Conservation (phyloP, 2,329 filamentous ascomycete species). For the Botrytis medusae region DNA sequence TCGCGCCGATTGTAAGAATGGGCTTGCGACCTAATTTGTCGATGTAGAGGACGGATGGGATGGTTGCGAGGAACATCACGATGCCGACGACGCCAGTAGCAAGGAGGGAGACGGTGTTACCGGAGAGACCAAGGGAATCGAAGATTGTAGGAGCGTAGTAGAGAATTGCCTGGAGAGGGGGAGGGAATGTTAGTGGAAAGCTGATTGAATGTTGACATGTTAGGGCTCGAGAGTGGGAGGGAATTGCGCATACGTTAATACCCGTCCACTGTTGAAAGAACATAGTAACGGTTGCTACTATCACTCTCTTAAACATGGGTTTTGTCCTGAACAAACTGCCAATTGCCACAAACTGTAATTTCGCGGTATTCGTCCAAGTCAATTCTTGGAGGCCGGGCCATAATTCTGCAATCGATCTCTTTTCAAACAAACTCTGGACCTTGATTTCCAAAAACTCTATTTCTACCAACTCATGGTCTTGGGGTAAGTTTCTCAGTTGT, state of each 20-base stretch:
- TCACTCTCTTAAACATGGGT: constrained; percentile 66
- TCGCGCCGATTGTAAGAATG: constrained; percentile 60
- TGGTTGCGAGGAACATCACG: constrained; percentile 66
- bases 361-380: constrained; percentile 63
- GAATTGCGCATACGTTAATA: constrained; percentile 43
- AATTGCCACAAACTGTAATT: constrained; percentile 68
- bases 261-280: constrained; percentile 56
- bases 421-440: constrained; percentile 75
- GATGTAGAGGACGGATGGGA: constrained; percentile 65
- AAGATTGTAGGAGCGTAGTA: constrained; percentile 53
- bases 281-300: constrained; percentile 63
- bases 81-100: constrained; percentile 72
- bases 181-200: not conserved
- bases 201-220: not conserved
- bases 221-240: too few species aligned
- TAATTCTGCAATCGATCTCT: constrained; percentile 64
- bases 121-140: constrained; percentile 45
- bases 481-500: constrained; percentile 59
- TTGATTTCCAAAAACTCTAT: constrained; percentile 83
- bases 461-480: constrained; percentile 66
- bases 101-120: constrained; percentile 55
- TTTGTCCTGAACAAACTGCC: constrained; percentile 62
- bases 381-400: constrained; percentile 64
- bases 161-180: constrained; percentile 25
- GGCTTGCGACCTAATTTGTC: constrained; percentile 64